Evolutionary conservation across 257 asterid genomes (phyloP).

Genomic region (Misopates orontium): DNA sequence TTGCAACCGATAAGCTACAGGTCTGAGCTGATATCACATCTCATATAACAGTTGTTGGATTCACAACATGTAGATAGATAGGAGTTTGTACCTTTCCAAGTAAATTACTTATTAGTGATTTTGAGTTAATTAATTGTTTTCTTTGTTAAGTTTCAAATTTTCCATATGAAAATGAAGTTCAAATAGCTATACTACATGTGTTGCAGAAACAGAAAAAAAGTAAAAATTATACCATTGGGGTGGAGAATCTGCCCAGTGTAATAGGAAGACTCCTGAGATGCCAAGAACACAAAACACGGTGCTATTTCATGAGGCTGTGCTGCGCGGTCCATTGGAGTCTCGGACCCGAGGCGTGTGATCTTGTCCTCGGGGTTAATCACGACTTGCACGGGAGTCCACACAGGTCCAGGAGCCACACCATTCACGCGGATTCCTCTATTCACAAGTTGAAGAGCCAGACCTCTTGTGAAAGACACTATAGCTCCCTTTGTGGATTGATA

Average conservation of each 20-base stretch:
- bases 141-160: no score
- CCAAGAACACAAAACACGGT: conserved; percentile 28
- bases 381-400: conserved; percentile 28
- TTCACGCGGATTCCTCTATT: conserved; percentile 23
- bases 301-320: conserved; percentile 26
- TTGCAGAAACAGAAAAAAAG: background rate
- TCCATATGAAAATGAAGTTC: no score
- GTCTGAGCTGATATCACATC: background rate
- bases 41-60: no score
- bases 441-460: conserved; percentile 22
- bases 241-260: conserved; percentile 27
- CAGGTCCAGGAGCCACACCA: conserved; percentile 29
- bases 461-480: conserved; percentile 27
- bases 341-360: conserved; percentile 2
- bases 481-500: conserved; percentile 26
- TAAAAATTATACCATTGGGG: conserved; percentile 20
- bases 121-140: no score
- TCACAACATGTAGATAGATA: no score
- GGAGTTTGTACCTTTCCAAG: no score
- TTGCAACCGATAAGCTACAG: background rate
- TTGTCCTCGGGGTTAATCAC: conserved; percentile 21
- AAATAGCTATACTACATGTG: no score
- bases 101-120: no score
- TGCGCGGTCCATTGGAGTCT: conserved; percentile 22
- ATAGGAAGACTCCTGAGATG: conserved; percentile 23